These are phyloP conservation scores for Triticum timopheevii DNA, from an alignment of 176 grass and related monocot species.

Conservation along the genomic window DNA sequence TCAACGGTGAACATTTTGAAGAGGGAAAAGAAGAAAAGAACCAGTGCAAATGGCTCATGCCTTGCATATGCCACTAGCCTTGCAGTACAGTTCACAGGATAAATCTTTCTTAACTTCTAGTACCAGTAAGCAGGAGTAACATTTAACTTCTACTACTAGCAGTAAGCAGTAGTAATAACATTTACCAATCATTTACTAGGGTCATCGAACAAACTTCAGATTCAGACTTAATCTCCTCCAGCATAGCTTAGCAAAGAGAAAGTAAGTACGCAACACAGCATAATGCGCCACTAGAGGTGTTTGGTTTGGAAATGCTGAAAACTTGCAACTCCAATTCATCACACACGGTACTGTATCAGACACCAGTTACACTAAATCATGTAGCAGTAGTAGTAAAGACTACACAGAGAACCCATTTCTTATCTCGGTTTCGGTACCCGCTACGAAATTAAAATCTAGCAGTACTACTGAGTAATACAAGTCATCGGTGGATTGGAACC, in stretches of 20 bases:
- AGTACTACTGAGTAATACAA: background rate
- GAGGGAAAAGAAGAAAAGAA: no score
- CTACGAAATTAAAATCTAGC: constrained; percentile 27
- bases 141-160: background rate
- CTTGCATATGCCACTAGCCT: no score
- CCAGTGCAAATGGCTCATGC: background rate
- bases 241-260: background rate
- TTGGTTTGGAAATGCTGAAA: constrained; percentile 25
- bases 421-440: constrained; percentile 12
- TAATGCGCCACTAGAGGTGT: background rate
- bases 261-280: background rate
- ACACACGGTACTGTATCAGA: constrained; percentile 15
- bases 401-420: constrained; percentile 29
- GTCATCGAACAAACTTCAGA: constrained; percentile 11
- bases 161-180: background rate
- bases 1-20: background rate
- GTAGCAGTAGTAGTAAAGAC: constrained; percentile 15
- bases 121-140: background rate
- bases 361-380: constrained; percentile 37
- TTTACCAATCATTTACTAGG: constrained; percentile 31
- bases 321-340: constrained; percentile 23
- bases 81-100: background rate
- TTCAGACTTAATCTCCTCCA: background rate
- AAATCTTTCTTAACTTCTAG: background rate
- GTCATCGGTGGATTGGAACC: constrained; percentile 27